These are phyloP conservation scores for Yarrowia osloensis DNA, from an alignment of 805 yeast genomes.

Conservation along the genomic window DNA sequence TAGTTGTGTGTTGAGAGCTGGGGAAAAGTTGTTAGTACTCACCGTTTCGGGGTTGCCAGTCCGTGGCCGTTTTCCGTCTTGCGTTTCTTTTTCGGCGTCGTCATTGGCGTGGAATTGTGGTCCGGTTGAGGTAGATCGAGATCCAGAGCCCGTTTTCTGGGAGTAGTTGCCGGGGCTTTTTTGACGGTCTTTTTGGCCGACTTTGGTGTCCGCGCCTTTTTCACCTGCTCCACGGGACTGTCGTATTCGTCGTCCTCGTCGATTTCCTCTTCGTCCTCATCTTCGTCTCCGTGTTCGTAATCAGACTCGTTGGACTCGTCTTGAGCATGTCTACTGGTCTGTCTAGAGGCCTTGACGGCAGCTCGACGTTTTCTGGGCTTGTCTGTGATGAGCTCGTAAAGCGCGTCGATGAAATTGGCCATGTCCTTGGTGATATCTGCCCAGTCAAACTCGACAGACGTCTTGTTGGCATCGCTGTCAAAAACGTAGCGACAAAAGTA, in stretches of 20 bases:
- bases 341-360: not conserved
- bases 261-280: not conserved
- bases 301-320: not conserved
- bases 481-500: not conserved
- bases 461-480: not conserved
- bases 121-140: not conserved
- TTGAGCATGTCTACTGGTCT: not conserved
- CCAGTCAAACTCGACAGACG: conserved; percentile 25
- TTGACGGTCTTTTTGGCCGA: not conserved
- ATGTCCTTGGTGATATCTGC: conserved; percentile 4
- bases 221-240: not conserved
- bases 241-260: conserved; percentile 13
- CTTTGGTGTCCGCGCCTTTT: not conserved
- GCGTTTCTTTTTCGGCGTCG: conserved; percentile 29
- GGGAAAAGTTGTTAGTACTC: not conserved
- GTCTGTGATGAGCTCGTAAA: conserved; percentile 13
- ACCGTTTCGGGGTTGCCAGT: conserved; percentile 27
- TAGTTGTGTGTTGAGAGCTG: not conserved
- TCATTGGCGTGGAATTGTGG: not conserved
- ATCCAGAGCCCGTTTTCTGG: not conserved
- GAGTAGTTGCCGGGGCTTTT: not conserved
- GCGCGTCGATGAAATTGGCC: not conserved
- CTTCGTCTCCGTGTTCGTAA: not conserved
- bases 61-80: conserved; percentile 8
- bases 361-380: conserved; percentile 11